These are phyloP conservation scores for Euptelea pleiosperma DNA, from an alignment of 164 flowering plant genomes.

Conservation along the genomic window DNA sequence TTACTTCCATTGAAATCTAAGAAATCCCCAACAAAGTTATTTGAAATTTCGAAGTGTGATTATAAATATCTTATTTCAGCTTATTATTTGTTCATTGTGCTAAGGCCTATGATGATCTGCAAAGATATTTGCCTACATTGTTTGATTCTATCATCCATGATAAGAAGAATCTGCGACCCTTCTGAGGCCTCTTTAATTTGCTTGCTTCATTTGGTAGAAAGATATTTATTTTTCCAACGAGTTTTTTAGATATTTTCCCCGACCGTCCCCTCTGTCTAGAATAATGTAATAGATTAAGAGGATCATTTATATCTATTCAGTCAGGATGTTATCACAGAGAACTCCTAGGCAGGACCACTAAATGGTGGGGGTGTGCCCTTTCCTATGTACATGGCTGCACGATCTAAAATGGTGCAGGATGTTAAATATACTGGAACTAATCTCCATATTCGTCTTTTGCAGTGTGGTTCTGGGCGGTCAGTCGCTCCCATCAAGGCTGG, in stretches of 20 bases:
- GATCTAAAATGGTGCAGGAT: no score
- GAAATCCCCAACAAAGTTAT: no score
- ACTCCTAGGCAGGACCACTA: no score
- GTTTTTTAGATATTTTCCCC: no score
- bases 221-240: not conserved
- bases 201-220: not conserved
- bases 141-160: conserved; percentile 8
- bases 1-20: not conserved
- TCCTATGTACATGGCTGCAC: no score
- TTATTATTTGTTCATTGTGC: not conserved
- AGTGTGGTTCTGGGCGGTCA: conserved; percentile 85
- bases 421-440: no score
- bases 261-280: no score
- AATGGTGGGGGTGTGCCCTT: no score
- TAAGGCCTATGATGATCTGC: not conserved
- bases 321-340: no score
- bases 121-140: conserved; percentile 12
- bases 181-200: conserved; percentile 2
- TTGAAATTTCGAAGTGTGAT: no score
- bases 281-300: no score
- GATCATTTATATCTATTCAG: no score
- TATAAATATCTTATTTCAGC: not conserved
- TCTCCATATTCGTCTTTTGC: conserved; percentile 16
- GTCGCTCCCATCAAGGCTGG: conserved; percentile 87
- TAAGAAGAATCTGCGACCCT: not conserved